Evolutionary conservation across 768 basidiomycete species (phyloP).

Genomic region (Saitozyma podzolica): DNA sequence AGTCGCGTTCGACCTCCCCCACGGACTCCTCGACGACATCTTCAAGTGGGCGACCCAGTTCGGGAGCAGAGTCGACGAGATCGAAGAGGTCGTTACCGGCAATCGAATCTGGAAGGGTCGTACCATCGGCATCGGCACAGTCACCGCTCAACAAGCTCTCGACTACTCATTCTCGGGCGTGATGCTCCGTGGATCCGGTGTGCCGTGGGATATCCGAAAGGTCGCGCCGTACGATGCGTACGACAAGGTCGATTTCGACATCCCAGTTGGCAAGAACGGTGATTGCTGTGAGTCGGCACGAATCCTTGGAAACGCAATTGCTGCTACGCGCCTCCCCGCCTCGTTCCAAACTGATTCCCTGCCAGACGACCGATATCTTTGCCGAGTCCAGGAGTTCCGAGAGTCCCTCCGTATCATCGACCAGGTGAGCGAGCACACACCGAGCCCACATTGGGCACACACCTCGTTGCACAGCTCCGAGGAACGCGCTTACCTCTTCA

Average conservation of each 20-base stretch:
- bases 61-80: constrained; percentile 83
- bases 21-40: constrained; percentile 97
- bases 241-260: constrained; percentile 93
- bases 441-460: no score
- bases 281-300: constrained; percentile 67
- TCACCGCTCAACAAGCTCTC: constrained; percentile 87
- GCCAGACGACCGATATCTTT: constrained; percentile 83
- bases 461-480: constrained; percentile 5
- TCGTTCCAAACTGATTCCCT: background rate
- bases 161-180: constrained; percentile 94
- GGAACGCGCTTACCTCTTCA: constrained; percentile 47
- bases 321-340: background rate
- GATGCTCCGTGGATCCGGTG: constrained; percentile 90
- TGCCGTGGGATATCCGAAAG: constrained; percentile 90
- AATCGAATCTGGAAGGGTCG: constrained; percentile 98
- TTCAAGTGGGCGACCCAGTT: constrained; percentile 98
- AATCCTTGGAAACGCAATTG: no score
- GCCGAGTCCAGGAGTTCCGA: constrained; percentile 97
- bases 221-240: constrained; percentile 94
- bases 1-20: constrained; percentile 95
- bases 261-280: constrained; percentile 94
- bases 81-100: constrained; percentile 95
- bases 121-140: constrained; percentile 83
- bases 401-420: constrained; percentile 86
- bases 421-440: constrained; percentile 57